phyloP scores from a whole-genome alignment of 148 eudicot genomes.

The Polygonum aviculare region DNA sequence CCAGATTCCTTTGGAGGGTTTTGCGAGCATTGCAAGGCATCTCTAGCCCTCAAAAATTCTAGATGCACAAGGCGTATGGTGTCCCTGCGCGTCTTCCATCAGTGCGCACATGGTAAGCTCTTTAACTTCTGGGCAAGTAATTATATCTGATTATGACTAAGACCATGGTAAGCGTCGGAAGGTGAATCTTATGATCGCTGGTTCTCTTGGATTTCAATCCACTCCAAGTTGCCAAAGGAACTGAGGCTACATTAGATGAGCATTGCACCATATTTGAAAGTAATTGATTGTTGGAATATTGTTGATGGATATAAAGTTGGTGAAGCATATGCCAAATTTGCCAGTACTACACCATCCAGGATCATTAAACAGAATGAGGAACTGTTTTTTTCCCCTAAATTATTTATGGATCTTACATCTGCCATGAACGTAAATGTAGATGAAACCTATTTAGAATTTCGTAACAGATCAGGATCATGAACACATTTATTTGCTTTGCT shows the following conservation, averaged over 20 bases:
- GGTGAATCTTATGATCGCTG: too few species aligned
- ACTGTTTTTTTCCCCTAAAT: neutral
- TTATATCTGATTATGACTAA: neutral
- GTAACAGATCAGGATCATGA: neutral
- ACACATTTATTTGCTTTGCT: neutral
- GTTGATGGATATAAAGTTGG: neutral
- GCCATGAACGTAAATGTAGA: neutral
- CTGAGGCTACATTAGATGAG: too few species aligned
- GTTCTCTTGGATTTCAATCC: too few species aligned
- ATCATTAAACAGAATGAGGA: neutral
- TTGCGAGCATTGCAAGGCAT: constrained; percentile 95
- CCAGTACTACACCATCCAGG: neutral
- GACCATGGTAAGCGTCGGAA: neutral
- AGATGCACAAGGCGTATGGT: constrained; percentile 97
- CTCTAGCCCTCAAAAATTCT: constrained; percentile 94
- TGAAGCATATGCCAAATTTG: neutral
- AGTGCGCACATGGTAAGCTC: constrained; percentile 87
- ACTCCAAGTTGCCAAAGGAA: too few species aligned
- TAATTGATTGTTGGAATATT: neutral
- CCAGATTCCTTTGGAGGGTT: constrained; percentile 20
- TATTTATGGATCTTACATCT: neutral
- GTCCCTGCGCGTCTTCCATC: constrained; percentile 96
- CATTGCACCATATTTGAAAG: neutral
- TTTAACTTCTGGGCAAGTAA: neutral
- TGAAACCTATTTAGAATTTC: neutral